Base-by-base conservation (phyloP, 164 flowering plant species). In the Vitis amurensis region DNA sequence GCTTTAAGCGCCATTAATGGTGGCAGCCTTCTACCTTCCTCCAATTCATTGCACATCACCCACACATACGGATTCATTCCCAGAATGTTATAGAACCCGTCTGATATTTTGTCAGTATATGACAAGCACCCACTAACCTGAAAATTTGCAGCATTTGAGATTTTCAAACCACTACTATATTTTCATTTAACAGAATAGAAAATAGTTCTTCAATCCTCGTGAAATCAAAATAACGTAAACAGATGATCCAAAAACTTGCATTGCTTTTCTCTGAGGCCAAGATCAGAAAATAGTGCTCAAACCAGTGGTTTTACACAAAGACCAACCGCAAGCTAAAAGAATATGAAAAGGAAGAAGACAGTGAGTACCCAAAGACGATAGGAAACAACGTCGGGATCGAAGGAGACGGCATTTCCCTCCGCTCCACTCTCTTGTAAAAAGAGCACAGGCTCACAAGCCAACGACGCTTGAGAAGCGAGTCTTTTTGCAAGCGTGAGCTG, bases 31-130 rank as follows among this genome's bases (percentile, higher is more conserved):
- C 68, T 88, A 61, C 94, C 96, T 77, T 91, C 99, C 73, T 95
- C 91, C 27, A 72, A 48, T 3, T 85, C 96, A 73, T 90, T 92
- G 83, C 99, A 92, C 96, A 92, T 89, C 70, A 83, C 66, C 99
- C 99, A 95, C 49, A 95, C 52, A 65, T 90, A 87, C 8, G 99
- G 98, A 73, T 91, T 87, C 94, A 95, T 95, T 67, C 99, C 99
- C 78, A 91, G 63, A 64, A 95, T 90, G 83, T 84, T 92, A 67
- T 95, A 95, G 77, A 95, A 92, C 29, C 99, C 98, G 81, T 95
- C 96, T 7, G 94, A 84, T 72, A 95, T 91, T 82, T 85, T 95
- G 78, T 95, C 98, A 71, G 77, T 68, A 74, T 92, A 95, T 6
- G 99, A 89, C 81, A 95, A 77, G 76, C 89, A 90, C 50, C 99